Base-by-base conservation (phyloP, 2,329 filamentous ascomycete genomes). In the Scytalidium sp. region DNA sequence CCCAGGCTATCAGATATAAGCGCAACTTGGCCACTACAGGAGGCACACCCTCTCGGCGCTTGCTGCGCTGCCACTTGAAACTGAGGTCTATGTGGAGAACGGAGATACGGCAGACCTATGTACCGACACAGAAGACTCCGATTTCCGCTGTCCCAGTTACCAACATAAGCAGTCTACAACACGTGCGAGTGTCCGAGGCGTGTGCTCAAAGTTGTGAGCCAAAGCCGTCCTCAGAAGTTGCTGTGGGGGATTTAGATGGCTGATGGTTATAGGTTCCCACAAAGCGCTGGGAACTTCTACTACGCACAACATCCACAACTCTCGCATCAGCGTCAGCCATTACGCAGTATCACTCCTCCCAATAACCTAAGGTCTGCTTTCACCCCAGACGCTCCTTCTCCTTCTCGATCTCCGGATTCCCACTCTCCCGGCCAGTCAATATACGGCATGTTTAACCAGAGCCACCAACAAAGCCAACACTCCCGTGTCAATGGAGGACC, bases 401-500 rank as follows among this genome's bases (percentile, higher is more conserved):
- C 80, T 52, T 76, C 79, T 54, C 75, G 78, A 61, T 81, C 79
- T 42, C 78, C 79, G 41, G 78, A 77, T 45, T 53, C 61, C 10
- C 57, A 77, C 45, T 66, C 64, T 46, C 60, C 65, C 10, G 64
- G 57, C n/a, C 62, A 57, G 43, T 58, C 52, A 41, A 49, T 60
- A 40, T 67, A 66, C 65, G 60, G 78, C 67, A 91, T 91, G 87
- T 91, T 86, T 76, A 83, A 82, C 64, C 84, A 88, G 69, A 78
- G 77, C 65, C 72, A 75, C 50, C 84, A 88, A 66, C 84, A 85
- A 72, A 83, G 83, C 67, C 87, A 90, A 67, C 85, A 85, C 73
- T 81, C 80, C 71, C 84, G 88, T 71, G 80, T 90, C 70, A 91
- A 90, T 71, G 87, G 85, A 61, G 83, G 83, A 55, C 79, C 80